Conservation (phyloP, 2,329 filamentous ascomycete species). For the Alternaria sp. region DNA sequence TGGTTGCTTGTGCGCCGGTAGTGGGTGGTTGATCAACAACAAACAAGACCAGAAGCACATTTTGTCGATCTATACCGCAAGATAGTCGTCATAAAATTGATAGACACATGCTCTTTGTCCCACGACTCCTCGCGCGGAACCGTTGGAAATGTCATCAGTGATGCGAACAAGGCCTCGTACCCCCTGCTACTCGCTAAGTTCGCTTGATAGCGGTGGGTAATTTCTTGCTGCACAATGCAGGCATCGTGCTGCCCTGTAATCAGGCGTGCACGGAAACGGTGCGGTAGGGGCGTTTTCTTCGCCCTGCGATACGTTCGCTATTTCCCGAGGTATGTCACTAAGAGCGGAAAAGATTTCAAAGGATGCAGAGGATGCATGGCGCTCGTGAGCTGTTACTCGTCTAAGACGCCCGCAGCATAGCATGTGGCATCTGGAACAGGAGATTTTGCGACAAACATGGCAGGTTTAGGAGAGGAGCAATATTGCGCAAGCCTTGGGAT, state of each 20-base stretch:
- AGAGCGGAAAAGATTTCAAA: slow-evolving; percentile 6
- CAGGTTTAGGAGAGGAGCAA: not conserved
- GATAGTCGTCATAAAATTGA: not conserved
- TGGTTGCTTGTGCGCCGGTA: not conserved
- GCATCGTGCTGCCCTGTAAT: slow-evolving; percentile 6
- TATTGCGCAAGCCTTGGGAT: not conserved
- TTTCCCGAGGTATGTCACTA: slow-evolving; percentile 8
- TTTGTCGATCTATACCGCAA: not conserved
- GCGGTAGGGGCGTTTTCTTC: slow-evolving; percentile 9
- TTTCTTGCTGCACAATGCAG: slow-evolving; percentile 4
- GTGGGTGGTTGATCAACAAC: not conserved
- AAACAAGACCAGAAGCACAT: slow-evolving; percentile 3
- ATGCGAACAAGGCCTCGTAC: not conserved
- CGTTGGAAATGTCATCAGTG: not conserved
- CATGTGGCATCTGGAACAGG: not conserved
- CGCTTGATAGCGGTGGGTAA: slow-evolving; percentile 1
- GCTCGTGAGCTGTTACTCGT: slow-evolving; percentile 9
- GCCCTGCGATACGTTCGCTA: slow-evolving; percentile 7
- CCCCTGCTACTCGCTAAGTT: not conserved
- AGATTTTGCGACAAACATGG: not conserved
- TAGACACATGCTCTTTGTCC: not conserved
- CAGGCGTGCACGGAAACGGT: slow-evolving; percentile 9
- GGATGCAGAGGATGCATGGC: slow-evolving; percentile 11
- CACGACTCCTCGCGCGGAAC: not conserved
- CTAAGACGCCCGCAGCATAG: not conserved